phyloP scores from a whole-genome alignment of 371 early-diverging fungal genomes.

The Rhizopus delemar region DNA sequence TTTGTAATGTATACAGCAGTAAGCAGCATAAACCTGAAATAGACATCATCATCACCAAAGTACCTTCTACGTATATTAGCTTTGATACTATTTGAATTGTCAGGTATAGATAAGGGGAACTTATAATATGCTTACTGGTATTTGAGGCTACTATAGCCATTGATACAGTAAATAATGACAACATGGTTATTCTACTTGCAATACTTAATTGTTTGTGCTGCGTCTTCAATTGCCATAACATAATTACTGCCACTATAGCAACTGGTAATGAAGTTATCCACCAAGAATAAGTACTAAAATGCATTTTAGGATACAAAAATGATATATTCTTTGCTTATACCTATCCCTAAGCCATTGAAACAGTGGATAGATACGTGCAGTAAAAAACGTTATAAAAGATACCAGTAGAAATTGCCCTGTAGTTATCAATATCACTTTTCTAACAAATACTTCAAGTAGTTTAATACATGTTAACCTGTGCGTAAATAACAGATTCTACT shows the following conservation, averaged over 20 bases:
- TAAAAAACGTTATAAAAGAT: slow-evolving; percentile 19
- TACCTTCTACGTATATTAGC: slow-evolving; percentile 20
- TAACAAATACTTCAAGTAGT: slow-evolving; percentile 12
- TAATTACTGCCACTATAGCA: slow-evolving; percentile 4
- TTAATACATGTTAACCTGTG: too few species aligned
- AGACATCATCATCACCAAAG: slow-evolving; percentile 21
- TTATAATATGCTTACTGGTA: slow-evolving; percentile 10
- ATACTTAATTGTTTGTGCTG: slow-evolving; percentile 18
- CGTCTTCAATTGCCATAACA: slow-evolving; percentile 24
- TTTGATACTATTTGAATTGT: slow-evolving; percentile 20
- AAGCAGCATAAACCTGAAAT: slow-evolving; percentile 17
- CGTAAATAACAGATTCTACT: neutral
- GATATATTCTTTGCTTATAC: slow-evolving; percentile 6
- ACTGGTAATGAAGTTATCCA: slow-evolving; percentile 21
- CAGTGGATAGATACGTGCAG: slow-evolving; percentile 19
- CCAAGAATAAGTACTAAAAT: slow-evolving; percentile 19
- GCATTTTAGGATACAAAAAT: neutral
- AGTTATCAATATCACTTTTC: slow-evolving; percentile 23
- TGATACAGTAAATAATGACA: slow-evolving; percentile 3
- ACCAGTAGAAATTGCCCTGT: slow-evolving; percentile 66
- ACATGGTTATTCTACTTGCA: slow-evolving; percentile 6
- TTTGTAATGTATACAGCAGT: slow-evolving; percentile 21
- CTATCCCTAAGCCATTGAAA: slow-evolving; percentile 27
- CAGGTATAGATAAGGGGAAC: neutral
- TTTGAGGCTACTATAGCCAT: slow-evolving; percentile 18